phyloP scores from a whole-genome alignment of 352 stramenopile species.

The Phytophthora pistaciae region DNA sequence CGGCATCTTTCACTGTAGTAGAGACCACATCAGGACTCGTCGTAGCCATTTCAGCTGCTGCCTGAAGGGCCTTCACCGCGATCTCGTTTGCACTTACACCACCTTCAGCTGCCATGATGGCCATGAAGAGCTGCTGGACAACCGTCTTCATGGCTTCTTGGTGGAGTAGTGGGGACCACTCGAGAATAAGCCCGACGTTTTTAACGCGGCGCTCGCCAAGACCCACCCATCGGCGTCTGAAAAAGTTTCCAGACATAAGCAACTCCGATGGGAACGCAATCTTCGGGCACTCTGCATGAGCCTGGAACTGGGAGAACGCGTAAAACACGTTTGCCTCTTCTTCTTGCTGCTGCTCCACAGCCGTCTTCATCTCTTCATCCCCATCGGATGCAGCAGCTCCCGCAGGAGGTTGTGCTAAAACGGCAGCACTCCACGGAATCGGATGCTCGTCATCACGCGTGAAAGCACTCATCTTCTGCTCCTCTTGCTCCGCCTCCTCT shows the following conservation, averaged over 20 bases:
- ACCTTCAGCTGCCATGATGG: constrained; percentile 41
- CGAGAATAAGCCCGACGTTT: constrained; percentile 89
- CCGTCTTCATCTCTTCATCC: constrained; percentile 38
- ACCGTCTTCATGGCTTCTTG: constrained; percentile 80
- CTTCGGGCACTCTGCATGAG: constrained; percentile 73
- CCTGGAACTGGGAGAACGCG: constrained; percentile 77
- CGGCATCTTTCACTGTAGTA: constrained; percentile 50
- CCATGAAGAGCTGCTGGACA: constrained; percentile 73
- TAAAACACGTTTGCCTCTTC: constrained; percentile 83
- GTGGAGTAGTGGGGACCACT: constrained; percentile 84
- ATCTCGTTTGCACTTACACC: constrained; percentile 65
- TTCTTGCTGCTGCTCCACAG: constrained; percentile 35
- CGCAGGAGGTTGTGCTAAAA: constrained; percentile 46
- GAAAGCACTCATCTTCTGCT: constrained; percentile 93
- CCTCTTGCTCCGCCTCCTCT: constrained; percentile 91
- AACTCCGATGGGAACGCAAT: constrained; percentile 78
- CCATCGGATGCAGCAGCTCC: constrained; percentile 6
- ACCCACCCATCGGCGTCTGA: constrained; percentile 88
- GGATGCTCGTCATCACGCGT: constrained; percentile 90
- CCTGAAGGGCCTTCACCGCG: constrained; percentile 62
- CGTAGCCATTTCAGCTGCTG: constrained; percentile 41
- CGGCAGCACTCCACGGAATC: constrained; percentile 75
- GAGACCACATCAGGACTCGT: constrained; percentile 34
- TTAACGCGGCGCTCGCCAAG: constrained; percentile 89
- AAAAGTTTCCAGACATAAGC: constrained; percentile 91